These are phyloP conservation scores for Aspergillus nanangensis DNA, from an alignment of 495 filamentous ascomycete species.

Conservation along the genomic window DNA sequence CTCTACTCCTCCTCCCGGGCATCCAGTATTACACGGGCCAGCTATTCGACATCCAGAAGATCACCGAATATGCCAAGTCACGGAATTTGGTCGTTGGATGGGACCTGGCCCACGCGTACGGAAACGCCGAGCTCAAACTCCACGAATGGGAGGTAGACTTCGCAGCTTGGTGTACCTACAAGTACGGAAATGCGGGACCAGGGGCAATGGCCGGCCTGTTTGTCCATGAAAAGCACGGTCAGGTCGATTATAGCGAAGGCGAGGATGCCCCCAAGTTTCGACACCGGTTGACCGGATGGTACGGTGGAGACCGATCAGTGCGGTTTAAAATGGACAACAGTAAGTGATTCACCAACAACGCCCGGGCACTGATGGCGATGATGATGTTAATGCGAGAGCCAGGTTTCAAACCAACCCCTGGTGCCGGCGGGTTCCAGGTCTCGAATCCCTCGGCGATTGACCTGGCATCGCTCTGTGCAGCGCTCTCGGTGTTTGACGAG, in stretches of 20 bases:
- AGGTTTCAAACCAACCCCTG: constrained; percentile 69
- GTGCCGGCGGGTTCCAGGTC: constrained; percentile 58
- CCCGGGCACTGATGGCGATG: constrained; percentile 11
- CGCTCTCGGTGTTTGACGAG: constrained; percentile 70
- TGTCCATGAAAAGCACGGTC: constrained; percentile 71
- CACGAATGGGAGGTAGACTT: constrained; percentile 96
- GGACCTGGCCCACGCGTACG: constrained; percentile 92
- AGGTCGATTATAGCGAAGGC: constrained; percentile 43
- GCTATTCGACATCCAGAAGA: constrained; percentile 77
- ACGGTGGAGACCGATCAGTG: constrained; percentile 73
- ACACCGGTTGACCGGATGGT: constrained; percentile 76
- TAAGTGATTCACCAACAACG: constrained; percentile 19
- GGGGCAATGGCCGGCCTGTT: constrained; percentile 84
- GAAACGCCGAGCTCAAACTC: constrained; percentile 78
- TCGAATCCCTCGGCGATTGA: constrained; percentile 59
- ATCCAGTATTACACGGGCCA: constrained; percentile 97
- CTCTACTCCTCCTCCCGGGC: constrained; percentile 80
- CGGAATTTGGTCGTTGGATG: constrained; percentile 77
- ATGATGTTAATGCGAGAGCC: no score
- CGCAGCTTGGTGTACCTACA: constrained; percentile 94
- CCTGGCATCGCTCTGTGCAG: constrained; percentile 61
- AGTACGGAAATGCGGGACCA: constrained; percentile 90
- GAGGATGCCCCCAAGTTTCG: constrained; percentile 43
- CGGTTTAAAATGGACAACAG: constrained; percentile 76
- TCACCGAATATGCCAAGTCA: constrained; percentile 75